Conservation (phyloP, 805 yeast species). For the Pichia exigua region DNA sequence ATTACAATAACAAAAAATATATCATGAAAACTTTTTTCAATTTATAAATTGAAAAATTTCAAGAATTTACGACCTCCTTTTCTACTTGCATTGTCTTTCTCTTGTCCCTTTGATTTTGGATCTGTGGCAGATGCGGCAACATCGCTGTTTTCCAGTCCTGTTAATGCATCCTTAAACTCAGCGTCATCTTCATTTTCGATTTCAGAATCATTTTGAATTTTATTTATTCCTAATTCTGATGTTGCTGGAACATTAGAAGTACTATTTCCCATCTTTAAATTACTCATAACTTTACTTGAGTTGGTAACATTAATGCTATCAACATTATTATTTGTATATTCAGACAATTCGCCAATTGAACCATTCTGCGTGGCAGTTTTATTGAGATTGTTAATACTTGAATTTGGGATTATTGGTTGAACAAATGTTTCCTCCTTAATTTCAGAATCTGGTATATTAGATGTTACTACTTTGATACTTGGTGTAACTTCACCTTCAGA, state of each 20-base stretch:
- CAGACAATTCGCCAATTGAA: background rate
- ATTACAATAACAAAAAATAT: background rate
- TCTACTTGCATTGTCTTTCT: background rate
- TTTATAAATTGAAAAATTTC: constrained; percentile 23
- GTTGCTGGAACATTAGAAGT: background rate
- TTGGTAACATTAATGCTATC: background rate
- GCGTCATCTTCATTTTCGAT: background rate
- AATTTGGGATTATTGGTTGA: background rate
- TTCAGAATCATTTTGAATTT: background rate
- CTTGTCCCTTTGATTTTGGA: background rate
- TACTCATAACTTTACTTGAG: background rate
- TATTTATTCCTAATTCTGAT: background rate
- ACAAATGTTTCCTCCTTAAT: background rate
- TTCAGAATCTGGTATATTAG: background rate
- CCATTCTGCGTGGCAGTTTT: background rate
- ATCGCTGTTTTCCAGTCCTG: background rate
- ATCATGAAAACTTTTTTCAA: background rate
- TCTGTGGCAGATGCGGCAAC: background rate
- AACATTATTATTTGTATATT: background rate
- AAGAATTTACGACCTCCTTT: constrained; percentile 17
- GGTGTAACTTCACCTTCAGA: background rate
- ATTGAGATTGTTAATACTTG: background rate
- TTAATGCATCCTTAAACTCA: background rate
- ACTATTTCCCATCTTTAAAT: background rate
- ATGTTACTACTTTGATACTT: background rate